A percentile compares a stretch with the other conserved stretches of the same genome.
Conservation (phyloP, 139 green algal species). For the Pleodorina starrii region DNA sequence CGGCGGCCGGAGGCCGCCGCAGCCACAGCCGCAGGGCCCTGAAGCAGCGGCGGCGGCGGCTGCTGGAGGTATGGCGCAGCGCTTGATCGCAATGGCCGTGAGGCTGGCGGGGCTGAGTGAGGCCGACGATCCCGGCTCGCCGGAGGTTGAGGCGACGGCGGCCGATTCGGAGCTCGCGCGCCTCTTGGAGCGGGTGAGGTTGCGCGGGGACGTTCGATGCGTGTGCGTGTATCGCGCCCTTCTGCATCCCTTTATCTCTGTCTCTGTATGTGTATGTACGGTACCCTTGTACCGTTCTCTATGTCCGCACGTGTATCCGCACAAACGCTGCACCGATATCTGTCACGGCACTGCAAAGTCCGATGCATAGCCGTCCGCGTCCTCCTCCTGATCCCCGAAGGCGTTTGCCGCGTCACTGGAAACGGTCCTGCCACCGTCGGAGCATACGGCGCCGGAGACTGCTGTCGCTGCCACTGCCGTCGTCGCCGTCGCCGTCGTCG, state of each 20-base stretch:
- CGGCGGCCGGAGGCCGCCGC: background rate
- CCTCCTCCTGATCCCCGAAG: background rate
- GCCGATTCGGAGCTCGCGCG: background rate
- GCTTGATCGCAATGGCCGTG: background rate
- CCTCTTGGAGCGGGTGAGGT: background rate
- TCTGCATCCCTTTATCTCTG: background rate
- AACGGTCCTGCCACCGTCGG: background rate
- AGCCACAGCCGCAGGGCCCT: background rate
- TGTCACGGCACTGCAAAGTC: too few relatives aligned
- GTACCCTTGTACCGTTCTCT: background rate
- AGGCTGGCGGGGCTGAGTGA: constrained; percentile 5
- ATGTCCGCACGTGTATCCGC: background rate
- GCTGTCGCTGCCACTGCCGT: too few relatives aligned
- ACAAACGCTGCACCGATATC: background rate
- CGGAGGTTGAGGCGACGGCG: background rate
- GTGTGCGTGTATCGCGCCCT: too few relatives aligned
- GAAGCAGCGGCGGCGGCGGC: background rate
- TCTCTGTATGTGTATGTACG: background rate
- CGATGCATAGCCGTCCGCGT: background rate
- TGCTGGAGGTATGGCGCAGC: background rate
- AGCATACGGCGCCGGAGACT: too few relatives aligned
- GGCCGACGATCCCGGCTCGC: background rate
- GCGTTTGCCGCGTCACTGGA: background rate
- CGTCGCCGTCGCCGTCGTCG: too few relatives aligned
- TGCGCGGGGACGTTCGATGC: background rate